Base-by-base conservation (phyloP, 768 basidiomycete genomes). In the Tylopilus sp. region DNA sequence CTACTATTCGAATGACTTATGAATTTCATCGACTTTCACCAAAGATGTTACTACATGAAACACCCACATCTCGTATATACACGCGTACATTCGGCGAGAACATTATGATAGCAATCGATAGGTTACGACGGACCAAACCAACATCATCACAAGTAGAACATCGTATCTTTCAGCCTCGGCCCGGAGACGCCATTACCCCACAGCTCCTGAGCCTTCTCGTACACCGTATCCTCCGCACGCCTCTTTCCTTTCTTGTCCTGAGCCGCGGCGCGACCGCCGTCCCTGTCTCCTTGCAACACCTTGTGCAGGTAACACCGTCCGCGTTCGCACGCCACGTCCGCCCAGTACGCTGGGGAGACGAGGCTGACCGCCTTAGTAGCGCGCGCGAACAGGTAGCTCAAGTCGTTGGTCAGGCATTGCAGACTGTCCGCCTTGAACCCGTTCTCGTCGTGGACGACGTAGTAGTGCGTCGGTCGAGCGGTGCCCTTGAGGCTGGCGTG, bases 111-210 rank as follows among this genome's bases (percentile, higher is more conserved):
- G 16, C 4, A 4, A 31, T 6, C 11, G 31, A 13, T 31, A 31
- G 31, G 34, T 37, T 19, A 37, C 37, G 19, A 37, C 37, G 21
- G 19, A 21, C 21, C 37, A 37, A 10, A 37, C 19, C 19, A 37
- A 6, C 21, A 43, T 21, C 45, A 6, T 53, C 10, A 61, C 33
- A 89, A 69, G 67, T 90, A 90, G 54, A 77, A 90, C 87, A 90
- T 90, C 2, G 81, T 83, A 29, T 86, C 76, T 68, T 77, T 82
- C 58, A 89, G 58, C 14, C 57, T 70, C 3, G 57, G 42, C 1
- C 79, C 78, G 1, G 65, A 61, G 16, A 87, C 83, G 10, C 85
- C 87, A 21, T 65, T 64, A 14, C 69, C 72, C 89, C 89, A 92
- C 52, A 77, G 46, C 14, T 45, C 56, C 51, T 60, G 48, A 0